Percentiles rank a stretch among this genome's conserved stretches.
Conservation (phyloP, 441 rosid genomes). For the Daphne laureola region DNA sequence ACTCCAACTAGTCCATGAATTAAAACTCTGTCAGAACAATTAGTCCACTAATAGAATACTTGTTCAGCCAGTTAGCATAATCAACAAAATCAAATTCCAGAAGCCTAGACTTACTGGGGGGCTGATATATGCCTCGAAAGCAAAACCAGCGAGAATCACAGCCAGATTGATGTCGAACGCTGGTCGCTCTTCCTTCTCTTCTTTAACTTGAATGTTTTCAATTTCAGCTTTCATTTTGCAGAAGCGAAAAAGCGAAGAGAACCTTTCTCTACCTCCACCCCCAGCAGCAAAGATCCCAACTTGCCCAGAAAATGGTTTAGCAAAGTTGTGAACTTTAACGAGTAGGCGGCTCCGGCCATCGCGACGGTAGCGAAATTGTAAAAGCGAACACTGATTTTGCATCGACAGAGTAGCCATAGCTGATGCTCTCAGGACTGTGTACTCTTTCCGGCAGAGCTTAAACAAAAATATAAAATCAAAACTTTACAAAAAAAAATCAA, state of each 20-base stretch:
- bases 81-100: no score
- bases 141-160: slow-evolving; percentile 89
- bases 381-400: slow-evolving; percentile 1
- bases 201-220: slow-evolving; percentile 21
- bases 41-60: no score
- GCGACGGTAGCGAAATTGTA: slow-evolving; percentile 8
- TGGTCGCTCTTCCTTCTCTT: slow-evolving; percentile 44
- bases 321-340: slow-evolving; percentile 14
- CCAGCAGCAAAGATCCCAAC: slow-evolving; percentile 13
- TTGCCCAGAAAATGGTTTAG: slow-evolving; percentile 26
- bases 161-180: slow-evolving; percentile 88
- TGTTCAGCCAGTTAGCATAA: no score
- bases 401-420: slow-evolving; percentile 13
- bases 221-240: slow-evolving; percentile 28
- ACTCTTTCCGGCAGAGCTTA: neutral
- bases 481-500: neutral
- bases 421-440: neutral
- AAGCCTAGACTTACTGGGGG: slow-evolving; percentile 40
- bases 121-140: slow-evolving; percentile 74
- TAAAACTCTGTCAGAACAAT: no score
- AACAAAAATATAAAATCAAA: neutral
- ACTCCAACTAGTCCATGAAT: no score
- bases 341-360: neutral
- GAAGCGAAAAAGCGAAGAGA: slow-evolving; percentile 22
- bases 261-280: slow-evolving; percentile 15